These are phyloP conservation scores for Malus sylvestris DNA, from an alignment of 306 rosid species.

Conservation along the genomic window DNA sequence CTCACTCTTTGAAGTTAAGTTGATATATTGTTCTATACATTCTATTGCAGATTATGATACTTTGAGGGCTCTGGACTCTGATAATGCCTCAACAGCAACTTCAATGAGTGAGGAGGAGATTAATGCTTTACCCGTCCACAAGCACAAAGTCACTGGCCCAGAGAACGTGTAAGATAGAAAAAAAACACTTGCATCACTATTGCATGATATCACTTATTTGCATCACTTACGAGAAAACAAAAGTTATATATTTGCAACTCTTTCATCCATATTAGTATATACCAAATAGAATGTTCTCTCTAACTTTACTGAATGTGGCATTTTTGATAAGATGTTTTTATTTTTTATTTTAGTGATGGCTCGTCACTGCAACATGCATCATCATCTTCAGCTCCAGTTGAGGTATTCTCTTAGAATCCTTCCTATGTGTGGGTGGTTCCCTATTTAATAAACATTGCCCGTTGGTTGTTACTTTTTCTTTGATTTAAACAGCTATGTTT, in stretches of 20 bases:
- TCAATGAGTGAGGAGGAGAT: constrained; percentile 58
- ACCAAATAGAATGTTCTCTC: background rate
- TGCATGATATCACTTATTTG: background rate
- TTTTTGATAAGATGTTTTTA: background rate
- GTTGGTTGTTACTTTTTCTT: background rate
- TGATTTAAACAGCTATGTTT: background rate
- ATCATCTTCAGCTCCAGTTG: constrained; percentile 16
- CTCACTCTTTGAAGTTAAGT: background rate
- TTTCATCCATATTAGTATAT: background rate
- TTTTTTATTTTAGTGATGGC: constrained; percentile 1
- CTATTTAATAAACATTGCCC: background rate
- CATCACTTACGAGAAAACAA: background rate
- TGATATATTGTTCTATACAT: constrained; percentile 1
- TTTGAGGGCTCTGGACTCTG: constrained; percentile 27
- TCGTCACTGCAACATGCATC: constrained; percentile 22
- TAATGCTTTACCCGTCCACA: constrained; percentile 55
- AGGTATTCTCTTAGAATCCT: constrained; percentile 1
- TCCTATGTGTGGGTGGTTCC: background rate
- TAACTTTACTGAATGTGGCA: background rate
- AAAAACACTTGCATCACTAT: background rate
- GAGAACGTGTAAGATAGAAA: constrained; percentile 28
- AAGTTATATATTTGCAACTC: background rate
- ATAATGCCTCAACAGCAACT: constrained; percentile 31
- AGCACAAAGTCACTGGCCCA: constrained; percentile 29
- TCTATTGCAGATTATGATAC: constrained; percentile 33